phyloP scores from a whole-genome alignment of 805 yeast genomes.

The Wickerhamiella vanderwaltii region DNA sequence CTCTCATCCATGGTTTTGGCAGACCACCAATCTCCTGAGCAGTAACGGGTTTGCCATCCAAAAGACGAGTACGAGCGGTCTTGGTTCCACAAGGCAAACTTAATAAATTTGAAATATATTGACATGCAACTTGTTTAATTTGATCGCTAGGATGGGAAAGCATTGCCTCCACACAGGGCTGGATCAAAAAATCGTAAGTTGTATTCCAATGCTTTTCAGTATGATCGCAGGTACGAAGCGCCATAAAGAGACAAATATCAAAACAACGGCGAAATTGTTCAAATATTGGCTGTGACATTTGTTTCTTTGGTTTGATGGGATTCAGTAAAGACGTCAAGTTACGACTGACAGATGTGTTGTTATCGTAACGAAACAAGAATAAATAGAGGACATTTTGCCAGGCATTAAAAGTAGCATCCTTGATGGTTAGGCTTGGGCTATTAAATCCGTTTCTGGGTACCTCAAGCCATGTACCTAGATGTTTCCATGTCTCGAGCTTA shows the following conservation, averaged over 20 bases:
- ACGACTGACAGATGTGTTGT: conserved; percentile 8
- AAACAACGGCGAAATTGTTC: conserved; percentile 1
- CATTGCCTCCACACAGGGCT: conserved; percentile 1
- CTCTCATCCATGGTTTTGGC: conserved; percentile 3
- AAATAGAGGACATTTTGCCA: conserved; percentile 15
- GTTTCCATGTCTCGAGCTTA: conserved; percentile 7
- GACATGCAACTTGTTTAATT: not conserved
- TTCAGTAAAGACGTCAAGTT: conserved; percentile 9
- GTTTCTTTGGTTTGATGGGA: conserved; percentile 11
- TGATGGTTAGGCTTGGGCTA: conserved; percentile 5
- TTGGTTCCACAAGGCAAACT: not conserved
- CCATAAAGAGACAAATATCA: conserved; percentile 2
- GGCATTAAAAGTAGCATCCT: conserved; percentile 11
- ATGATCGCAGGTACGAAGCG: conserved; percentile 6
- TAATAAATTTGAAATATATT: not conserved
- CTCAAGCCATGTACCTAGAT: conserved; percentile 15
- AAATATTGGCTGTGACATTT: conserved; percentile 1
- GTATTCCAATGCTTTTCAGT: not conserved
- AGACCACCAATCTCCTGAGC: conserved; percentile 3
- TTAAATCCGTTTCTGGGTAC: conserved; percentile 12
- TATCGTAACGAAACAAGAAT: conserved; percentile 11
- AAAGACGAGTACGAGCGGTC: not conserved
- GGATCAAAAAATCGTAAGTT: not conserved
- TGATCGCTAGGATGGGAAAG: not conserved
- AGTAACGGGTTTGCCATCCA: conserved; percentile 4